Base-by-base conservation (phyloP, 441 rosid genomes). In the Populus hybrid region DNA sequence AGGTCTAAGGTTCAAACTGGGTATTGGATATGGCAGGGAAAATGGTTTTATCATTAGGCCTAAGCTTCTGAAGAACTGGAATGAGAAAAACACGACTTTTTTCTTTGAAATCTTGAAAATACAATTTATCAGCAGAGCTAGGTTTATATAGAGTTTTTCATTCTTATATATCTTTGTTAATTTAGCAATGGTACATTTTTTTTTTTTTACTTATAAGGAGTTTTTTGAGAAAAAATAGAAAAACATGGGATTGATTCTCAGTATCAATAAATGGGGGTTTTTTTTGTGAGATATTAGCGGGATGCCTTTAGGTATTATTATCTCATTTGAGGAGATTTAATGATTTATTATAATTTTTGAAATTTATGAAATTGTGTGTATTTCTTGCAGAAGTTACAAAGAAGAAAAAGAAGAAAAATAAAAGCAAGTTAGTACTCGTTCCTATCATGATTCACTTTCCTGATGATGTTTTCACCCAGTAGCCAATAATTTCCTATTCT, bases 401-500 rank as follows among this genome's bases (percentile, higher is more conserved):
- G 89, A 95, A 95, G 94, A 94, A 94, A 83, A 96, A 94, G 90
- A 94, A 91, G 89, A 93, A 93, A 83, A 91, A 83, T 76, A 96
- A 90, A 88, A 94, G 94, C 98, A 95, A 89, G 99, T 90, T 84
- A 90, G 95, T 75, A 40, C 72, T 82, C 75, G 21, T 84, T 82
- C 72, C 69, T 24, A 45, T 26, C 74, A 76, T 71, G 23, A 72
- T 29, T 73, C 7, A 2, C 45, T 26, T 9, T 29, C 9, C 38
- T 26, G 36, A 24, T 29, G 40, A 16, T 9, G 7, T 33, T 72
- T 68, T 64, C 29, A 14, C 24, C n/a, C 24, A 8, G 26, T 69
- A 31, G 31, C 26, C 53, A 21, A 53, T 69, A 28, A 71, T 77
- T 20, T 65, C 9, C 53, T 29, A 72, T 76, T 8, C 35, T 71